Percentiles rank a stretch among this genome's conserved stretches.
phyloP scores from a whole-genome alignment of 23 red algal species.

The Gracilariopsis chorda region DNA sequence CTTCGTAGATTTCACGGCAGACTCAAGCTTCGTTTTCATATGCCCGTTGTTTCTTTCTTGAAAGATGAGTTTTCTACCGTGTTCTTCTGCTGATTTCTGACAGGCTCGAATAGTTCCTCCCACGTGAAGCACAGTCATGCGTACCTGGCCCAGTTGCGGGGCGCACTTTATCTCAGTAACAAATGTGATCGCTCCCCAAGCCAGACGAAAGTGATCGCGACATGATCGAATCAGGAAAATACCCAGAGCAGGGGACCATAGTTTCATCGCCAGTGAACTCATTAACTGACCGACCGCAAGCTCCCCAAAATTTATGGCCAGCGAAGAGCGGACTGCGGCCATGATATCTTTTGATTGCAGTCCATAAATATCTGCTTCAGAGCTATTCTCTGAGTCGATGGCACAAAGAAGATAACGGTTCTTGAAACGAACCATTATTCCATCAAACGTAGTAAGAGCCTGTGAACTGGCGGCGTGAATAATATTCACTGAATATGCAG shows the following conservation, averaged over 20 bases:
- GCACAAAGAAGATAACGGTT: conserved; percentile 58
- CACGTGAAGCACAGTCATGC: conserved; percentile 40
- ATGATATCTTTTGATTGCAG: conserved; percentile 17
- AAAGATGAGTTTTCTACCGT: conserved; percentile 29
- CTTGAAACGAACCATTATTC: conserved; percentile 60
- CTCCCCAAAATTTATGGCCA: conserved; percentile 61
- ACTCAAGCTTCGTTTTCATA: background rate
- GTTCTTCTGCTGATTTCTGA: conserved; percentile 25
- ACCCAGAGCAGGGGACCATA: conserved; percentile 52
- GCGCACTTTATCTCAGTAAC: conserved; percentile 6
- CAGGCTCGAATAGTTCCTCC: conserved; percentile 64
- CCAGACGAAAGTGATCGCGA: conserved; percentile 50
- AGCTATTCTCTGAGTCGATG: conserved; percentile 26
- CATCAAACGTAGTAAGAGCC: background rate
- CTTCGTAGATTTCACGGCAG: background rate
- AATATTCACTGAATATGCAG: no score
- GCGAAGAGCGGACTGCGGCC: conserved; percentile 32
- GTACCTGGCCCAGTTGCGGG: conserved; percentile 11
- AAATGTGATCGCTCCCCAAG: conserved; percentile 30
- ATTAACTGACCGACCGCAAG: conserved; percentile 37
- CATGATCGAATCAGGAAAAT: conserved; percentile 38
- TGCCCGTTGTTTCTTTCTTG: background rate
- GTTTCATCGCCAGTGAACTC: conserved; percentile 33
- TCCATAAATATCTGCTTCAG: background rate
- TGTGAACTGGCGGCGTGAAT: no score